Percentiles rank a stretch among this genome's conserved stretches.
These are phyloP conservation scores for Tetratostichococcus sp. DNA, from an alignment of 139 green algal species.

Conservation along the genomic window DNA sequence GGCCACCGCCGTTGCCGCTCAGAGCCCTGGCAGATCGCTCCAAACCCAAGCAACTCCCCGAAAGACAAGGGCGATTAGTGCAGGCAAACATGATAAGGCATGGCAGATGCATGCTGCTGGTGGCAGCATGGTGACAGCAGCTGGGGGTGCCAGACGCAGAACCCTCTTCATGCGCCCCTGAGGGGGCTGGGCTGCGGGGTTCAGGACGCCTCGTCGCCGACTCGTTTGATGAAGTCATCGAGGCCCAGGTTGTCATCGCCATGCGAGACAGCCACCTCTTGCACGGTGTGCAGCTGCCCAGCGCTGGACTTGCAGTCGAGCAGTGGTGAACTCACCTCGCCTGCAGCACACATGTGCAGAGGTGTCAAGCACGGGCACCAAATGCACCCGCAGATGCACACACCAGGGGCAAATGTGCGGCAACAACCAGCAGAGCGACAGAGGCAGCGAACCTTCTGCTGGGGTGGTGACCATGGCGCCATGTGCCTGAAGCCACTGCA, in stretches of 20 bases:
- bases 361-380: too few relatives aligned
- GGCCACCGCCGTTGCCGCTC: too few relatives aligned
- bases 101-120: too few relatives aligned
- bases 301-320: constrained; percentile 51
- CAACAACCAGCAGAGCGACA: not conserved
- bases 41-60: too few relatives aligned
- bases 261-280: constrained; percentile 56
- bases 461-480: constrained; percentile 37
- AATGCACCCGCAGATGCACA: too few relatives aligned
- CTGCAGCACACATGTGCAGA: not conserved
- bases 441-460: constrained; percentile 1
- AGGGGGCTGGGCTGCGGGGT: not conserved
- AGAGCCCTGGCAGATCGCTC: too few relatives aligned
- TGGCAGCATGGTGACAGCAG: too few relatives aligned
- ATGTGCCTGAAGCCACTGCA: constrained; percentile 48
- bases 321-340: constrained; percentile 3
- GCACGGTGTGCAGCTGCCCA: constrained; percentile 41
- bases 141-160: too few relatives aligned
- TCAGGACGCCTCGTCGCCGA: not conserved
- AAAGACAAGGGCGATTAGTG: too few relatives aligned
- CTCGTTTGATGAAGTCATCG: constrained; percentile 63
- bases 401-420: not conserved
- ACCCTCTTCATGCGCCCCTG: too few relatives aligned
- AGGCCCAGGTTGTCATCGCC: constrained; percentile 74
- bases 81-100: too few relatives aligned